Evolutionary conservation across 2,329 filamentous ascomycete genomes (phyloP).

Genomic region (Xylariaceae sp.): DNA sequence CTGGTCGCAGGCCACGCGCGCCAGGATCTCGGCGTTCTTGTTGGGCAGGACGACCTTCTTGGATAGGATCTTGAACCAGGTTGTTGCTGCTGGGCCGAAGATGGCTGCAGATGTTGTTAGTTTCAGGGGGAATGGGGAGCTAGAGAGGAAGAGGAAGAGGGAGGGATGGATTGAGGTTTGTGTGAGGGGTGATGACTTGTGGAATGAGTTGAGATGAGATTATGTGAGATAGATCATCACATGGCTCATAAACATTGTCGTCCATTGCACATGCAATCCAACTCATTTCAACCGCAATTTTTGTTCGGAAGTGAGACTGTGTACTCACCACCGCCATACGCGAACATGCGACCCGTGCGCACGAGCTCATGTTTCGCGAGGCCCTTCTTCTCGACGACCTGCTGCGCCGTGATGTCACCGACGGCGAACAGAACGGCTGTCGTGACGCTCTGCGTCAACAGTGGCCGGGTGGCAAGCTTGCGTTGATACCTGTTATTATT

Average conservation of each 20-base stretch:
- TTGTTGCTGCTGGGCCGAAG: constrained; percentile 84
- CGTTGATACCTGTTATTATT: constrained; percentile 75
- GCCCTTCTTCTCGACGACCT: constrained; percentile 79
- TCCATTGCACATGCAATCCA: too few species aligned
- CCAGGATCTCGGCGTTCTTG: constrained; percentile 65
- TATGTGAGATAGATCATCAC: too few species aligned
- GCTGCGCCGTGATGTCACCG: constrained; percentile 87
- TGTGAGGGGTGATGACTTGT: too few species aligned
- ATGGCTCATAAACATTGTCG: too few species aligned
- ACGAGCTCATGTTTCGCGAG: constrained; percentile 68
- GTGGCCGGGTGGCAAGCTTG: constrained; percentile 72
- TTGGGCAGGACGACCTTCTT: constrained; percentile 61
- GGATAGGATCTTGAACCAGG: constrained; percentile 80
- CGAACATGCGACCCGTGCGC: constrained; percentile 73
- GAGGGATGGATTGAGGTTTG: too few species aligned
- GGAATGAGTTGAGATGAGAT: too few species aligned
- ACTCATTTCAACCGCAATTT: too few species aligned
- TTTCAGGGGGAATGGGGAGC: background rate
- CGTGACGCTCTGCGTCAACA: constrained; percentile 87
- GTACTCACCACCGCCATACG: constrained; percentile 70
- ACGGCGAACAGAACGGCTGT: constrained; percentile 90
- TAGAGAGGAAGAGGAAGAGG: too few species aligned
- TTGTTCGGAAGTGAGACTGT: too few species aligned
- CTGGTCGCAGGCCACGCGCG: constrained; percentile 79
- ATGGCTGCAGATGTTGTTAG: constrained; percentile 47